Evolutionary conservation across 148 eudicot species (phyloP), one percentile per base, ranked within the genome.

Genomic region (Fallopia convolvulus): DNA sequence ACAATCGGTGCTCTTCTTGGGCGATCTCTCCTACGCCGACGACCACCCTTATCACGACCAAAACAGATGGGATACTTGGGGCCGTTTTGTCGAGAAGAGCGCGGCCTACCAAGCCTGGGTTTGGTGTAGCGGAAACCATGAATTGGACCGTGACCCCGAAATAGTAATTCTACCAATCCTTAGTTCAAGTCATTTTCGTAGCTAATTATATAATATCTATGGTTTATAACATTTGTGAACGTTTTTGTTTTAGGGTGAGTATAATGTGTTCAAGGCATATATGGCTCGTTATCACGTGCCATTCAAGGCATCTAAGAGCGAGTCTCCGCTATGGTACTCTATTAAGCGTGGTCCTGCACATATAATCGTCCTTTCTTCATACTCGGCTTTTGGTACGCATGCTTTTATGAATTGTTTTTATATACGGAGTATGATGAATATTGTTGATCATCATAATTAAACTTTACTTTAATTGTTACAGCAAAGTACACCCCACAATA

Each of bases 21-120:
- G 90, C 20, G 92, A 89, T 76, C 81, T 89, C 40, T 80, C 88
- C 2, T 89, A 87, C 56, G 88, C 92, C 9, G 90, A 89, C 74
- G 44, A 82, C 72, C 78, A 83, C 44, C 83, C 86, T 0, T 56
- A 26, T n/a, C 89, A 87, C 44, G 84, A 85, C 76, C 81, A 82
- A 40, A 70, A 14, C 52, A 78, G 79, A 73, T 89, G 92, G 92
- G 92, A 89, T 76, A 82, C 85, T 9, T 89, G 86, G 84, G 92
- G 86, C 3, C 81, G 89, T 0, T 83, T 89, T 15, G 77, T 83
- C 4, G 92, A 89, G 90, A 83, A 82, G 66, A 85, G 87, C 61
- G 40, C 79, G 23, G 92, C 92, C 1, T 85, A 87, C 75, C 88
- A 85, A 77, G 85, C 90, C 1, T 89, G 88, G 90, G 84, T 87